Evolutionary conservation across 345 rosid genomes (phyloP).

Genomic region (Eucalyptus erythrocorys): DNA sequence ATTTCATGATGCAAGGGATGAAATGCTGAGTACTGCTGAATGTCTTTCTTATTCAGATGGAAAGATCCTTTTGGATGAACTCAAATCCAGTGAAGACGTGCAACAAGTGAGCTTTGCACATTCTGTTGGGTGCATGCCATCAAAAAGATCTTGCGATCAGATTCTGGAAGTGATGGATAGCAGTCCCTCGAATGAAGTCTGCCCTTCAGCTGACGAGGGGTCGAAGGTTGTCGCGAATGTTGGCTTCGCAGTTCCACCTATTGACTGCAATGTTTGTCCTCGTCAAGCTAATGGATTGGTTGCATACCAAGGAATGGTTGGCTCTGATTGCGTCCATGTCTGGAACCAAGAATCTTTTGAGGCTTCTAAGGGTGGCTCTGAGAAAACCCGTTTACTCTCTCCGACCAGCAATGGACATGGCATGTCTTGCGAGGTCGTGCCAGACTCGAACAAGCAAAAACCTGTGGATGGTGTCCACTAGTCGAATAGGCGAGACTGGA

Average conservation of each 20-base stretch:
- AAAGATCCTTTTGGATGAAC: not conserved
- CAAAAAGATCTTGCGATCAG: not conserved
- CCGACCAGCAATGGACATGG: not conserved
- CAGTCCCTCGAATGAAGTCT: not conserved
- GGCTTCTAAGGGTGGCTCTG: not conserved
- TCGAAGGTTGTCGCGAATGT: not conserved
- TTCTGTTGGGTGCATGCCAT: not conserved
- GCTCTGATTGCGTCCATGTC: not conserved
- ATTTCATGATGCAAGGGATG: not conserved
- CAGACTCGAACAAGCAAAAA: not conserved
- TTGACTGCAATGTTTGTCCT: not conserved
- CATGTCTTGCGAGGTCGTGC: not conserved
- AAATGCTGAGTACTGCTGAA: not conserved
- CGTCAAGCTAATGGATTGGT: not conserved
- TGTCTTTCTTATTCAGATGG: not conserved
- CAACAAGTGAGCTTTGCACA: not conserved
- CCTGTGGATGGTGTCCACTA: not conserved
- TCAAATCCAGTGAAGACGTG: not conserved
- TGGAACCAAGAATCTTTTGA: not conserved
- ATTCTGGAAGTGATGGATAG: not conserved
- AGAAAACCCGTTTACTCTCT: not conserved
- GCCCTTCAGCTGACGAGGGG: not conserved
- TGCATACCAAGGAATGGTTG: not conserved
- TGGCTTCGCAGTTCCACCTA: not conserved
- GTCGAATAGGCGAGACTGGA: not conserved